Percentiles rank a stretch among this genome's conserved stretches.
phyloP scores from a whole-genome alignment of 305 asterid genomes.

The Fraxinus platypoda region DNA sequence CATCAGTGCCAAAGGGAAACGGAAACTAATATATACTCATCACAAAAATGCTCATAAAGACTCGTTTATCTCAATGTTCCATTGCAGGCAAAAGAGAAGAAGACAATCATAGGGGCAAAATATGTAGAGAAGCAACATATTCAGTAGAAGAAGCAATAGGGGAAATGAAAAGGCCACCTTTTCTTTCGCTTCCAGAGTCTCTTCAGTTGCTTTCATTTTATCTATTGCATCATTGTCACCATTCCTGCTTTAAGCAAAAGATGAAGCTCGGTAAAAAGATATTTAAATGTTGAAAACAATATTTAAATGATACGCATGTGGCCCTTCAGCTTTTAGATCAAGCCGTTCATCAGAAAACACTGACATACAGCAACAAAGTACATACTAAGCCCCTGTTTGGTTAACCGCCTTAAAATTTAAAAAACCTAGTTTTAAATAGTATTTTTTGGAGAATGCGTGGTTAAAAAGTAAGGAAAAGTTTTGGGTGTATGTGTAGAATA shows the following conservation, averaged over 20 bases:
- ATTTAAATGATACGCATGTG: neutral
- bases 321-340: neutral
- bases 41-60: conserved; percentile 14
- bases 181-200: conserved; percentile 75
- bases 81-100: conserved; percentile 2
- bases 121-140: neutral
- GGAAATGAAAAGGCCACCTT: conserved; percentile 40
- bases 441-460: too few relatives aligned
- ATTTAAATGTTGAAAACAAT: neutral
- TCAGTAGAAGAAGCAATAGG: neutral
- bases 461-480: too few relatives aligned
- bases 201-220: conserved; percentile 83
- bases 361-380: conserved; percentile 4
- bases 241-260: conserved; percentile 50
- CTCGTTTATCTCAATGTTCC: neutral
- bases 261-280: neutral
- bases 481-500: too few relatives aligned
- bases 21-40: neutral
- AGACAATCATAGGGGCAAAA: neutral
- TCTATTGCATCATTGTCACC: conserved; percentile 67
- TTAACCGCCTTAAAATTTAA: too few relatives aligned
- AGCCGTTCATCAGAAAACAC: neutral
- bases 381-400: neutral
- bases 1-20: neutral
- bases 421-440: too few relatives aligned